Conservation (phyloP, 2,329 filamentous ascomycete species). For the Neopestalotiopsis rosae region DNA sequence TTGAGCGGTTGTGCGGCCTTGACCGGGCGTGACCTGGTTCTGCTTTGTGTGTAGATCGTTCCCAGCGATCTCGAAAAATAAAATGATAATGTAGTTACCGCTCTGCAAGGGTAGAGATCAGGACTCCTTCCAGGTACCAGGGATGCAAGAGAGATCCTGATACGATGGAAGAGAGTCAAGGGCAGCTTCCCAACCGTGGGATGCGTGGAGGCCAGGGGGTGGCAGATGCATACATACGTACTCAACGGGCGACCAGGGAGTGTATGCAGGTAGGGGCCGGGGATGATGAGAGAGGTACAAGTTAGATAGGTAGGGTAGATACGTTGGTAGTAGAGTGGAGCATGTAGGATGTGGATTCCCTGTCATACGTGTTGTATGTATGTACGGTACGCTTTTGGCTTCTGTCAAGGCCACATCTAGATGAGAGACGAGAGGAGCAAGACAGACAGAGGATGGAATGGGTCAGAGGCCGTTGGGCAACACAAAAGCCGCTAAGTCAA, state of each 20-base stretch:
- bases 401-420: slow-evolving; percentile 7
- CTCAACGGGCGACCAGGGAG: background rate
- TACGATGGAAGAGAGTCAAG: background rate
- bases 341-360: background rate
- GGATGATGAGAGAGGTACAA: background rate
- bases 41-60: background rate
- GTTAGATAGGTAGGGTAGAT: background rate
- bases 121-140: background rate
- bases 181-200: background rate
- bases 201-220: background rate
- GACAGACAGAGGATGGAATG: slow-evolving; percentile 11
- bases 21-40: background rate
- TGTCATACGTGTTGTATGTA: slow-evolving; percentile 21
- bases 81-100: background rate
- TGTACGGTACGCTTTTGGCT: slow-evolving; percentile 21
- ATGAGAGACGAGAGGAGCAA: slow-evolving; percentile 17
- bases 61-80: background rate
- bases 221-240: background rate
- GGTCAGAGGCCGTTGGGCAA: background rate
- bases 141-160: background rate
- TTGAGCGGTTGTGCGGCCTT: background rate
- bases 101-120: background rate
- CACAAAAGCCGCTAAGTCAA: background rate
- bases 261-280: background rate
- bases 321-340: background rate